Evolutionary conservation across 73 alveolate species (phyloP).

Genomic region (Effrenium voratum): DNA sequence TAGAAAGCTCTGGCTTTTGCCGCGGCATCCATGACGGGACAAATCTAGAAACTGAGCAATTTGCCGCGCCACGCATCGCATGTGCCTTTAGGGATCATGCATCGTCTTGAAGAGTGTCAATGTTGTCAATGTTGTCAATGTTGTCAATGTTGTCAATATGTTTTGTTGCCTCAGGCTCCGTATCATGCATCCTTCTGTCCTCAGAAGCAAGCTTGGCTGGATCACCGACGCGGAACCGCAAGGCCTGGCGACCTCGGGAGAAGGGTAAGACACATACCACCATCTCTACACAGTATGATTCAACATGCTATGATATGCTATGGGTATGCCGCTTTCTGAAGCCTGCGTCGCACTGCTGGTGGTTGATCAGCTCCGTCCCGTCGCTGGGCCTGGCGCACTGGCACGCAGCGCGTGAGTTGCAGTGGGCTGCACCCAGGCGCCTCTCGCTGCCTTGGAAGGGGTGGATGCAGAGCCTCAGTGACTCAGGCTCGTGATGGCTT

Average conservation of each 20-base stretch:
- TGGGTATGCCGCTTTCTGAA: neutral
- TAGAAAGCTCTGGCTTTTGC: conserved; percentile 46
- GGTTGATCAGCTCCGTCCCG: conserved; percentile 84
- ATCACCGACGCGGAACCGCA: conserved; percentile 64
- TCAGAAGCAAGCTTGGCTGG: conserved; percentile 50
- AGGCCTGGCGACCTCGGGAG: conserved; percentile 46
- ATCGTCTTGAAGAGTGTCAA: no score
- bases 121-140: no score
- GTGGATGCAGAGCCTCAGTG: conserved; percentile 52
- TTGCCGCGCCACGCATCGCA: no score
- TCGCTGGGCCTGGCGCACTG: conserved; percentile 11
- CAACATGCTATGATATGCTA: neutral
- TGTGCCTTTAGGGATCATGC: no score
- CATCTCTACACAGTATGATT: neutral
- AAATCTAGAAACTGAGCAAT: conserved; percentile 15
- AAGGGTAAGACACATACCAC: neutral
- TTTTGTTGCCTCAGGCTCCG: no score
- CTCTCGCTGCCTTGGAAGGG: conserved; percentile 56
- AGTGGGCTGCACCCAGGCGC: neutral
- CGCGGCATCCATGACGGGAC: conserved; percentile 25
- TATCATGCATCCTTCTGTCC: neutral
- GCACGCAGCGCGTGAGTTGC: neutral
- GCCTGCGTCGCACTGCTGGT: conserved; percentile 77
- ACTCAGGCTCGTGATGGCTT: neutral
- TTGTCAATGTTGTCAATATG: no score